Conservation (phyloP, 257 asterid species). For the Prunella vulgaris region DNA sequence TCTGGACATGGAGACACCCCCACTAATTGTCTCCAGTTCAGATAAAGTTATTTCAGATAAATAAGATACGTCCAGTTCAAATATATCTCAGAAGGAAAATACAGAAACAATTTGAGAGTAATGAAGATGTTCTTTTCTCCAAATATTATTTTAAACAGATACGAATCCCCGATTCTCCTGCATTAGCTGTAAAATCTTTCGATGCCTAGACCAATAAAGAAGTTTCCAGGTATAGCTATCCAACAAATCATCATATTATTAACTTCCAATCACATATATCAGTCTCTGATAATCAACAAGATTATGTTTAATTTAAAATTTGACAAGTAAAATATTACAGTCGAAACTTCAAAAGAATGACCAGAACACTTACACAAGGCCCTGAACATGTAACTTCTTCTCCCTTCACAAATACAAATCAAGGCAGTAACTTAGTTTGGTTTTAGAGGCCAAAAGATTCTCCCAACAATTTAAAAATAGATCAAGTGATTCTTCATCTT, state of each 20-base stretch:
- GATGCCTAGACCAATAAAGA: slow-evolving; percentile 1
- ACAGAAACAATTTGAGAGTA: slow-evolving; percentile 4
- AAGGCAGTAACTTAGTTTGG: neutral
- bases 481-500: neutral
- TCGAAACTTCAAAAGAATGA: neutral
- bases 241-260: neutral
- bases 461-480: neutral
- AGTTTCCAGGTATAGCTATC: neutral
- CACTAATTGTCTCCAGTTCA: neutral
- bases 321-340: neutral
- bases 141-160: neutral
- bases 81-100: neutral
- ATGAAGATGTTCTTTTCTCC: neutral
- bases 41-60: neutral
- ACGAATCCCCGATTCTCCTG: neutral
- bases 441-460: neutral
- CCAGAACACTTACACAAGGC: neutral
- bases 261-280: neutral
- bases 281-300: neutral
- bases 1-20: neutral
- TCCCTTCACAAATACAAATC: neutral
- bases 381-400: neutral
- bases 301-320: neutral
- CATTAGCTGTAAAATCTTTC: neutral
- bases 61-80: neutral